Evolutionary conservation across 2,329 filamentous ascomycete genomes (phyloP).

Genomic region (Diaporthe australafricana): DNA sequence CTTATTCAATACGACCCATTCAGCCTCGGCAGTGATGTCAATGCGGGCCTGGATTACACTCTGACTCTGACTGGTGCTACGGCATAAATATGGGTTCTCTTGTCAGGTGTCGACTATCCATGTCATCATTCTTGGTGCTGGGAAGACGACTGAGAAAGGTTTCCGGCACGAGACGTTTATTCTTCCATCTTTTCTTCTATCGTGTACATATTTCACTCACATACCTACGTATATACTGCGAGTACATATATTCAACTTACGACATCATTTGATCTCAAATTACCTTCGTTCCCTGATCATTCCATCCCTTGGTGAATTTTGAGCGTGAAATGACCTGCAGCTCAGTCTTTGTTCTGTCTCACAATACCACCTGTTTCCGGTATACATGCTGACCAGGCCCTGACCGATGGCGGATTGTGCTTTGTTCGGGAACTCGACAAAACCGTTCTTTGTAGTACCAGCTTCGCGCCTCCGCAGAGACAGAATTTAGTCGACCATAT

Average conservation of each 20-base stretch:
- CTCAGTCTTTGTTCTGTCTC: neutral
- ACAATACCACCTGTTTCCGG: neutral
- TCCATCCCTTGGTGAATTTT: no score
- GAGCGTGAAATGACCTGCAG: no score
- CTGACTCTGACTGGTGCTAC: conserved; percentile 12
- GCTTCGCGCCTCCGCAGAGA: no score
- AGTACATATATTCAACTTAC: no score
- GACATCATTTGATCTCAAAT: no score
- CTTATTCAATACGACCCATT: conserved; percentile 16
- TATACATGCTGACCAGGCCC: accelerated
- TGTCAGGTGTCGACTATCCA: no score
- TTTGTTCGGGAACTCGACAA: neutral
- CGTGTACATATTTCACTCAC: neutral
- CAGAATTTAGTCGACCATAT: no score
- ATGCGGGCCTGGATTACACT: conserved; percentile 7
- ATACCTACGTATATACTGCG: no score
- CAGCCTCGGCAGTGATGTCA: conserved; percentile 2
- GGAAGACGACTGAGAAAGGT: no score
- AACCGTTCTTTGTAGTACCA: no score
- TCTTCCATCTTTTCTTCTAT: neutral
- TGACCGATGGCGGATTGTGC: neutral
- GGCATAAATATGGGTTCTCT: neutral
- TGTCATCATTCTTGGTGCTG: accelerated
- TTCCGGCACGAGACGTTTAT: neutral
- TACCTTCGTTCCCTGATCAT: no score